A percentile compares a stretch with the other conserved stretches of the same genome.
These are phyloP conservation scores for Saturnispora besseyi DNA, from an alignment of 805 yeast species.

Conservation along the genomic window DNA sequence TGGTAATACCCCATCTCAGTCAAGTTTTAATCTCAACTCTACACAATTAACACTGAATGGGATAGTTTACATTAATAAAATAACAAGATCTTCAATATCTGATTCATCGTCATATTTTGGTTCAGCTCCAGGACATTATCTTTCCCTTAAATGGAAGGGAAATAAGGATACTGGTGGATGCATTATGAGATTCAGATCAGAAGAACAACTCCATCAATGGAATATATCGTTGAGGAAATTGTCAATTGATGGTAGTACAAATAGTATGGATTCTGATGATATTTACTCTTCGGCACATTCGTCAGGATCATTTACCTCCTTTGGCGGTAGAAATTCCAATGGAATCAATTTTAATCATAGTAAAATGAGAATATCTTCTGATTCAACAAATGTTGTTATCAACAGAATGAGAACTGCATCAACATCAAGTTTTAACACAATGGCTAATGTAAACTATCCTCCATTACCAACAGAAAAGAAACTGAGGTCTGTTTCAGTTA, in stretches of 20 bases:
- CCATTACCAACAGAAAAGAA: conserved; percentile 23
- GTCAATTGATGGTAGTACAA: conserved; percentile 17
- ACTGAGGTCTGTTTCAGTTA: conserved; percentile 26
- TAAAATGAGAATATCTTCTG: conserved; percentile 16
- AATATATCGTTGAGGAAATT: conserved; percentile 49
- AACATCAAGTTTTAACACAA: conserved; percentile 16
- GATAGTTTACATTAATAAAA: conserved; percentile 24
- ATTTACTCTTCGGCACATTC: conserved; percentile 14
- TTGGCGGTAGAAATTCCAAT: conserved; percentile 1
- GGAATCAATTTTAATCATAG: background rate
- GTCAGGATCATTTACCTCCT: conserved; percentile 6
- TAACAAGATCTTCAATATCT: conserved; percentile 21
- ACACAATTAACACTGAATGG: conserved; percentile 18
- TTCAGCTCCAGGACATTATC: conserved; percentile 38
- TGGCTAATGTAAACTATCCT: conserved; percentile 16
- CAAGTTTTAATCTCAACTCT: background rate
- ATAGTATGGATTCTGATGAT: conserved; percentile 6
- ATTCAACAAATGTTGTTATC: conserved; percentile 17
- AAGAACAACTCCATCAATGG: conserved; percentile 82
- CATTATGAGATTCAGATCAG: conserved; percentile 70
- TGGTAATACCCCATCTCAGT: conserved; percentile 8
- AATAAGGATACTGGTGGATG: conserved; percentile 81
- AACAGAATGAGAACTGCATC: conserved; percentile 24
- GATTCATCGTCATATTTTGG: conserved; percentile 26
- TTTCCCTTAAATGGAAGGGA: conserved; percentile 75